Percentiles rank a stretch among this genome's conserved stretches.
phyloP scores from a whole-genome alignment of 148 eudicot genomes.

The Linanthus parryae region DNA sequence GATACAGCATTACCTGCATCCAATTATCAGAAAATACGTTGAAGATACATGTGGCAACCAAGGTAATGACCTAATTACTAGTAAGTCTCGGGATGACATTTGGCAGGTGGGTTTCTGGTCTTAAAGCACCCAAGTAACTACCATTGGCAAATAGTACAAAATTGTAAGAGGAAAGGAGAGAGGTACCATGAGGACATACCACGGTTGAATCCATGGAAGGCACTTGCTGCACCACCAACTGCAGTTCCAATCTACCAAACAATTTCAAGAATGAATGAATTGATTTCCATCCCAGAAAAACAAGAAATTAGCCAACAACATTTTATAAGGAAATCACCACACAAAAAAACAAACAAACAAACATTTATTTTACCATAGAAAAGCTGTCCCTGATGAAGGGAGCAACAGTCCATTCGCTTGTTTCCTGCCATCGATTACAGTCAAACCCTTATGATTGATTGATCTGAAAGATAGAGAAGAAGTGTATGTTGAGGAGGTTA shows the following conservation, averaged over 20 bases:
- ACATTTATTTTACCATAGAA: conserved; percentile 64
- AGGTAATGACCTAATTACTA: too few species aligned
- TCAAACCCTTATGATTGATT: neutral
- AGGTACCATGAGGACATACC: conserved; percentile 41
- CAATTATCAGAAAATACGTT: too few species aligned
- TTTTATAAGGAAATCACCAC: too few species aligned
- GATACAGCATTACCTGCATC: too few species aligned
- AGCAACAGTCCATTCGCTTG: conserved; percentile 71
- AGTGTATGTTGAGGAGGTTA: neutral
- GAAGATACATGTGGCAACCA: too few species aligned
- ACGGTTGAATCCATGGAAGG: conserved; percentile 81
- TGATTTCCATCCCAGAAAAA: neutral
- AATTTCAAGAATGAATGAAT: neutral
- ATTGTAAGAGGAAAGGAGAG: too few species aligned
- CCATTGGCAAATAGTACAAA: too few species aligned
- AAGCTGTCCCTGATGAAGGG: conserved; percentile 77
- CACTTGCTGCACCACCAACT: conserved; percentile 88
- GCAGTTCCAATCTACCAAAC: conserved; percentile 79
- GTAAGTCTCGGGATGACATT: too few species aligned
- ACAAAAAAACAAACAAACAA: too few species aligned
- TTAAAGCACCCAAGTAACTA: too few species aligned
- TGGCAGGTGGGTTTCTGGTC: too few species aligned
- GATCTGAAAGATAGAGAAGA: neutral
- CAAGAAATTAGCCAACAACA: neutral
- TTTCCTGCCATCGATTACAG: conserved; percentile 38